Base-by-base conservation (phyloP, 495 filamentous ascomycete species). In the Rhypophila decipiens region DNA sequence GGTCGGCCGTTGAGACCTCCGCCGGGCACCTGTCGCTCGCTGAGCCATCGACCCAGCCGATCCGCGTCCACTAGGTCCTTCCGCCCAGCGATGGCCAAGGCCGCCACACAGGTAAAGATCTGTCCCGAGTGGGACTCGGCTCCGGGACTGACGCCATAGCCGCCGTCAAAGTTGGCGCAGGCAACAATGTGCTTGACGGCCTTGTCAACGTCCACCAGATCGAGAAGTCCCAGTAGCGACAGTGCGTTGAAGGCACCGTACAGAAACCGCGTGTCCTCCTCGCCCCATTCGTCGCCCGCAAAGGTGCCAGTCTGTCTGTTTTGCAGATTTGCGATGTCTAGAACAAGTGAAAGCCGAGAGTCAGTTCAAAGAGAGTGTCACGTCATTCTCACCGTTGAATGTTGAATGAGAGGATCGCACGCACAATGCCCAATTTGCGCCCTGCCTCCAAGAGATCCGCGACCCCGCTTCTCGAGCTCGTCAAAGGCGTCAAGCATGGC, bases 1-100 rank as follows among this genome's bases (percentile, higher is more conserved):
- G 93, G 93, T 41, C 93, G 77, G 3, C 93, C 93, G 59, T 97
- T 98, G 23, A 98, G 68, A 4, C 93, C 93, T 24, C 94, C 94
- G 20, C 81, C 83, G 8, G 87, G 77, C 12, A 94, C 70, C 58
- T 98, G 93, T 24, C 93, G 73, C 65, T 98, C 93, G 66, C 89
- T 93, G 22, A 98, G 77, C 93, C 93, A 98, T 17, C 79, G 76
- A 1, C 84, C 90, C 2, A 97, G 68, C 36, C 84, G 84, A 58
- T 91, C 87, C 49, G 70, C 77, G 57, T 96, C 81, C 23, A 95
- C 80, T n/a, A 90, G 66, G 58, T 96, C 90, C 24, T 95, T 72
- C 38, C 84, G 77, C 8, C 82, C 81, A 13, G 86, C 88, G 44
- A 98, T 95, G 15, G 83, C 73, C 45, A 98, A 71, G 27, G 90